phyloP scores from a whole-genome alignment of 495 filamentous ascomycete species.

The Lepidopterella palustris region DNA sequence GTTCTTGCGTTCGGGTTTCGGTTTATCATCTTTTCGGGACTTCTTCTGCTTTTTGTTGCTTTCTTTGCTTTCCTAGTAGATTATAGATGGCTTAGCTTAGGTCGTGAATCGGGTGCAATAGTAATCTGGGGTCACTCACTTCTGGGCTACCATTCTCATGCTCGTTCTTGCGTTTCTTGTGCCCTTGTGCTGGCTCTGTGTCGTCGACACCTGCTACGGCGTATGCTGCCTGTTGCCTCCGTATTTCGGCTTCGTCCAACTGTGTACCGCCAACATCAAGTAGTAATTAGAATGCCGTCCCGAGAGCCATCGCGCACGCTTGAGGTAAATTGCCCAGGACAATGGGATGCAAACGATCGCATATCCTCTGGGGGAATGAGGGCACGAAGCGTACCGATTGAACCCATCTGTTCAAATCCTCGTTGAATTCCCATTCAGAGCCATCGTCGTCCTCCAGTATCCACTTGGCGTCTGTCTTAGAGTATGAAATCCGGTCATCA shows the following conservation, averaged over 20 bases:
- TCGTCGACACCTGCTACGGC: slow-evolving; percentile 62
- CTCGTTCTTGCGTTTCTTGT: slow-evolving; percentile 66
- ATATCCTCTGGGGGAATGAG: neutral
- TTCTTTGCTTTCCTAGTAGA: neutral
- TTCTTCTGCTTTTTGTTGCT: slow-evolving; percentile 40
- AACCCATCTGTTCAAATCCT: slow-evolving; percentile 63
- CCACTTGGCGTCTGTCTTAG: slow-evolving; percentile 69
- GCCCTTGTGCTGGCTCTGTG: slow-evolving; percentile 45
- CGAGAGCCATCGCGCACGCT: neutral
- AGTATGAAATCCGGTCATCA: slow-evolving; percentile 82
- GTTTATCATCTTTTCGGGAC: slow-evolving; percentile 26
- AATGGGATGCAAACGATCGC: neutral
- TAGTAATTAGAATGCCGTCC: neutral
- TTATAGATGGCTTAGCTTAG: neutral
- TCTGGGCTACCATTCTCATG: slow-evolving; percentile 33
- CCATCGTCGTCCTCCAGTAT: slow-evolving; percentile 81
- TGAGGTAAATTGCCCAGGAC: slow-evolving; percentile 28
- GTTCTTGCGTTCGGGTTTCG: slow-evolving; percentile 58
- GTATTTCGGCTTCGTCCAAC: slow-evolving; percentile 73
- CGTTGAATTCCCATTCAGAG: slow-evolving; percentile 76
- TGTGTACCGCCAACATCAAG: slow-evolving; percentile 34
- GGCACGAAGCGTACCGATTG: slow-evolving; percentile 26
- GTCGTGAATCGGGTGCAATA: neutral
- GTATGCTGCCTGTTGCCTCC: slow-evolving; percentile 72
- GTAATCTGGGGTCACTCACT: slow-evolving; percentile 4